A percentile compares a stretch with the other conserved stretches of the same genome.
Evolutionary conservation across 129 eudicot species (phyloP).

Genomic region (Tagetes patula): DNA sequence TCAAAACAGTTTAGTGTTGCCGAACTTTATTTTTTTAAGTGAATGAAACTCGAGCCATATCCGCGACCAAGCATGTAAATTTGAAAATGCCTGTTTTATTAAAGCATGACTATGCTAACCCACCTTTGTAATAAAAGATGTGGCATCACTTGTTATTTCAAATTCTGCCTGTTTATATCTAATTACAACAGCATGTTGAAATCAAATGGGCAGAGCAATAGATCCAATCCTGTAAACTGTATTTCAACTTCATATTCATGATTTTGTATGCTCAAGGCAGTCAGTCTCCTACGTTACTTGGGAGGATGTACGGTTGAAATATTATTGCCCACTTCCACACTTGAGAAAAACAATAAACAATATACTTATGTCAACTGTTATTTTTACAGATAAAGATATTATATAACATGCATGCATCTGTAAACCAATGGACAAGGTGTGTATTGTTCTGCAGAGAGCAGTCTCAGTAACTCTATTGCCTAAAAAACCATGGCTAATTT

Average conservation of each 20-base stretch:
- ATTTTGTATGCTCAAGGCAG: not conserved
- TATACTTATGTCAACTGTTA: not conserved
- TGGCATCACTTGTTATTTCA: not conserved
- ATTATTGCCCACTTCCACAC: not conserved
- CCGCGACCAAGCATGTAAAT: not conserved
- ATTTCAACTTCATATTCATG: not conserved
- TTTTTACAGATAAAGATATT: not conserved
- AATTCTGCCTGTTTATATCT: not conserved
- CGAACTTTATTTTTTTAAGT: not conserved
- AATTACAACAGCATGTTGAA: not conserved
- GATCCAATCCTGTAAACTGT: not conserved
- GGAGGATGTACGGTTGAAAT: not conserved
- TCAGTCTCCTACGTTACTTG: not conserved
- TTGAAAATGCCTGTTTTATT: not conserved
- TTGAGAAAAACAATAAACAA: not conserved
- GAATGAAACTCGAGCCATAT: not conserved
- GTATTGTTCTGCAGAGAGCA: not conserved
- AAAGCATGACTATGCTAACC: conserved; percentile 1
- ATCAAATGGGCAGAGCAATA: not conserved
- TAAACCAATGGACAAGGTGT: not conserved
- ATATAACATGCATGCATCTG: not conserved
- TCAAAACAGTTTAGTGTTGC: not conserved
- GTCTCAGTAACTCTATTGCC: not conserved
- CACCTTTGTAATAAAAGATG: not conserved
- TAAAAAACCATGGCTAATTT: not conserved